phyloP scores from a whole-genome alignment of 805 yeast species.

The Blastobotrys peoriensis region DNA sequence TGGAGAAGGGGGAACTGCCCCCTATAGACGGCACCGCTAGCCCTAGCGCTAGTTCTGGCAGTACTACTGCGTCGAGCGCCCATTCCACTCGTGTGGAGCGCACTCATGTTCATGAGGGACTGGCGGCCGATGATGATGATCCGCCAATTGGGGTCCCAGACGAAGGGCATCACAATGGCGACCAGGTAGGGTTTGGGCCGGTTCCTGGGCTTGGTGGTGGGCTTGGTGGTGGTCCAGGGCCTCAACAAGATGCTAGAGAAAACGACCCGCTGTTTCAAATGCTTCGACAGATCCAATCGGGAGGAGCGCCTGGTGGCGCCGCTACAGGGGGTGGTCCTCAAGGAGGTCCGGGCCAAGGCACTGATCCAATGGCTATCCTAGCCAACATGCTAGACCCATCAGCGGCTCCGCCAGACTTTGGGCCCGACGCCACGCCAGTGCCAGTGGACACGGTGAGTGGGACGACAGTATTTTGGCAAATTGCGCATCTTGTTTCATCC shows the following conservation, averaged over 20 bases:
- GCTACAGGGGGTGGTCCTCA: not conserved
- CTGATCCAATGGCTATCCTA: slow-evolving; percentile 3
- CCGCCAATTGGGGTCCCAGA: slow-evolving; percentile 11
- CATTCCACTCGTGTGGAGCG: not conserved
- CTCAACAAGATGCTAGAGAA: not conserved
- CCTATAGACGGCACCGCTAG: too few relatives aligned
- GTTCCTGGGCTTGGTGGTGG: too few relatives aligned
- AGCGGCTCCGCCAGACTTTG: not conserved
- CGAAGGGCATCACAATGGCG: slow-evolving; percentile 4
- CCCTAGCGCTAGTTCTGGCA: too few relatives aligned
- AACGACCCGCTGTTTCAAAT: slow-evolving; percentile 20
- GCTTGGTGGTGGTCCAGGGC: too few relatives aligned
- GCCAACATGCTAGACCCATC: slow-evolving; percentile 3
- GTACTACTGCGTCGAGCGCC: not conserved
- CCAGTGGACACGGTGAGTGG: slow-evolving; percentile 1
- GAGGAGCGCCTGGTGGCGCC: not conserved
- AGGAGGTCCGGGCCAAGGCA: not conserved
- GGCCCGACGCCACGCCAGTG: not conserved
- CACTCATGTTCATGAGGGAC: slow-evolving; percentile 1
- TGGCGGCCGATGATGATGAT: slow-evolving; percentile 11
- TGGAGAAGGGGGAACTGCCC: too few relatives aligned
- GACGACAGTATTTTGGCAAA: slow-evolving; percentile 15
- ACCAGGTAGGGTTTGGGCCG: not conserved
- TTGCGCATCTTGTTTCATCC: slow-evolving; percentile 19
- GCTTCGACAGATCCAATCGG: slow-evolving; percentile 17